Evolutionary conservation across 2,329 filamentous ascomycete genomes (phyloP).

Genomic region (Penicillium nordicum): DNA sequence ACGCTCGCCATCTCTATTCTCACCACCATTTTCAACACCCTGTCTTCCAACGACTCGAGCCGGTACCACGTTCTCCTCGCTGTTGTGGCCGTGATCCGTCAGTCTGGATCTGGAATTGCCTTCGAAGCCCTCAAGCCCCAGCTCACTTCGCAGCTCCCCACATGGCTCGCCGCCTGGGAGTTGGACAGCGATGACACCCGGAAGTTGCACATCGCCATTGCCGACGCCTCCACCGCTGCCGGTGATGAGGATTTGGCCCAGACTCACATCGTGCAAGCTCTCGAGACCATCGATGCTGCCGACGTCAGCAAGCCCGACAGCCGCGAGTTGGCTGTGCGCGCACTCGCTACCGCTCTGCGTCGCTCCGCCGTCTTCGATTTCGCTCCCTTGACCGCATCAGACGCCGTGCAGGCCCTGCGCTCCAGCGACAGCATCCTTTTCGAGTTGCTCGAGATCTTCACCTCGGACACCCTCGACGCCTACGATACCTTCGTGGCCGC

Average conservation of each 20-base stretch:
- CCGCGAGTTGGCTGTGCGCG: constrained; percentile 59
- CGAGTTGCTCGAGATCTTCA: constrained; percentile 92
- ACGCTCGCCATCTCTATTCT: constrained; percentile 85
- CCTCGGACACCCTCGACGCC: constrained; percentile 88
- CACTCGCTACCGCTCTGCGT: constrained; percentile 64
- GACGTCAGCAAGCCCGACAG: constrained; percentile 54
- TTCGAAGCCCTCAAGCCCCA: constrained; percentile 83
- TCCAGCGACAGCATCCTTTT: constrained; percentile 81
- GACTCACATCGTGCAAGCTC: constrained; percentile 68
- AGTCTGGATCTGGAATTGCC: constrained; percentile 64
- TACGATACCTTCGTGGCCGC: constrained; percentile 87
- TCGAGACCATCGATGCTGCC: constrained; percentile 69
- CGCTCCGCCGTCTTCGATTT: constrained; percentile 68
- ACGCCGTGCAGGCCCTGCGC: constrained; percentile 79
- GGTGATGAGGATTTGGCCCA: constrained; percentile 75
- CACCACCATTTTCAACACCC: constrained; percentile 94
- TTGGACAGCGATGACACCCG: constrained; percentile 77
- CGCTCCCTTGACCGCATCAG: constrained; percentile 65
- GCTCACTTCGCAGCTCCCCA: constrained; percentile 70
- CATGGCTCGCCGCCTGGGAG: constrained; percentile 81
- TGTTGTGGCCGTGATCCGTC: constrained; percentile 78
- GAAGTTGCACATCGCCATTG: constrained; percentile 77
- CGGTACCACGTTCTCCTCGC: constrained; percentile 89
- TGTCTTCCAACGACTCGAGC: constrained; percentile 70
- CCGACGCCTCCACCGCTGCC: constrained; percentile 73